Base-by-base conservation (phyloP, 192 early-diverging fungal species). In the Ambispora gerdemannii region DNA sequence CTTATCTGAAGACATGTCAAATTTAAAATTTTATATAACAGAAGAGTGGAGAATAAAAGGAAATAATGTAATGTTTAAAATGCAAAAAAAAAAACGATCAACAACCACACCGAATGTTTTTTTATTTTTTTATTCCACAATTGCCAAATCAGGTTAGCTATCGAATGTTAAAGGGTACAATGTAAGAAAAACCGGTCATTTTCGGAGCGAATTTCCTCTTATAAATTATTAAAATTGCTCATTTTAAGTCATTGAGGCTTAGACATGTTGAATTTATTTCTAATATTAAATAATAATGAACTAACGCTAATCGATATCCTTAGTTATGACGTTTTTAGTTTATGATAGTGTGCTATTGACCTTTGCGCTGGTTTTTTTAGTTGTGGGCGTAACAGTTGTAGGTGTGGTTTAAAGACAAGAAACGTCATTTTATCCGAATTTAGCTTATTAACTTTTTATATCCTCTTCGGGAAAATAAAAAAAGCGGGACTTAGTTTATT, bases 271-370 rank as follows among this genome's bases (percentile, higher is more conserved):
- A n/a, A n/a, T n/a, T n/a, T n/a, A n/a, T n/a, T n/a, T n/a, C n/a
- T n/a, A n/a, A n/a, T n/a, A n/a, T n/a, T n/a, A n/a, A n/a, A n/a
- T n/a, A n/a, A n/a, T n/a, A n/a, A n/a, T n/a, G n/a, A n/a, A n/a
- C n/a, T n/a, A n/a, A n/a, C n/a, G n/a, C n/a, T n/a, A n/a, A n/a
- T n/a, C n/a, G n/a, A n/a, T n/a, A n/a, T n/a, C n/a, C n/a, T 58
- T 24, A 58, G 19, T 1, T 24, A 58, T 58, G 55, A 58, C 20
- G 20, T 30, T 20, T 58, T 58, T 58, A 58, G 24, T 58, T 20
- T 58, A 20, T 20, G 24, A 58, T 58, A 58, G 24, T 58, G 1
- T 58, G 11, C 28, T 58, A 58, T 13, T 58, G 22, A 58, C 55
- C 2, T 13, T 58, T 1, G 55, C 55, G 2, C 11, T 58, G 24